These are phyloP conservation scores for Phytopythium mirpurense DNA, from an alignment of 352 stramenopile species.

Conservation along the genomic window DNA sequence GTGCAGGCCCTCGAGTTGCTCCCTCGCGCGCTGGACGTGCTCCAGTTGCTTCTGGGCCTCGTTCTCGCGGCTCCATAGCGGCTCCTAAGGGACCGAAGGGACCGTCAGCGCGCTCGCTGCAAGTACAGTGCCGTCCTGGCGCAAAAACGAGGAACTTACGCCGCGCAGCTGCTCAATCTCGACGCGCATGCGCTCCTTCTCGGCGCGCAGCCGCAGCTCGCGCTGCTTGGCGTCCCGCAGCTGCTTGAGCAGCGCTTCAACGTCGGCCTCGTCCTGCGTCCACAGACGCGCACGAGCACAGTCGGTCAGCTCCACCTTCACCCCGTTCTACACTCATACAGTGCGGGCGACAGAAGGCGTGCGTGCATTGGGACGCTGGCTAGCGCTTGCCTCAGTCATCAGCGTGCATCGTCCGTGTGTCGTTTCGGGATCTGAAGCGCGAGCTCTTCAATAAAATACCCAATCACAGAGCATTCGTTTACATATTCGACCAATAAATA, in stretches of 20 bases:
- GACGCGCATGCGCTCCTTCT: slow-evolving; percentile 61
- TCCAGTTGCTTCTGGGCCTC: slow-evolving; percentile 40
- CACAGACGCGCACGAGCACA: neutral
- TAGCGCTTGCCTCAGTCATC: slow-evolving; percentile 4
- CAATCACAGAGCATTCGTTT: neutral
- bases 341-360: neutral
- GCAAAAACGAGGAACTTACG: slow-evolving; percentile 11
- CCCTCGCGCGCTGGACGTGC: slow-evolving; percentile 24
- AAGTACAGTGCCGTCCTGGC: neutral
- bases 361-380: neutral
- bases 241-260: slow-evolving; percentile 52
- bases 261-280: slow-evolving; percentile 30
- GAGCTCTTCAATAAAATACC: neutral
- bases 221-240: slow-evolving; percentile 50
- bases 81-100: slow-evolving; percentile 10
- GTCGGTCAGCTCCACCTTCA: neutral
- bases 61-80: slow-evolving; percentile 41
- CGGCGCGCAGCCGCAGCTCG: slow-evolving; percentile 53
- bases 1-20: slow-evolving; percentile 25
- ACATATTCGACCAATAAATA: slow-evolving; percentile 5
- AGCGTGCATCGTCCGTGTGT: slow-evolving; percentile 3
- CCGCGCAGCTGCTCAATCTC: slow-evolving; percentile 42
- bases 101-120: neutral
- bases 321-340: neutral
- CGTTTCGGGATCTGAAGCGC: neutral